These are phyloP conservation scores for Geopyxis carbonaria DNA, from an alignment of 495 filamentous ascomycete species.

Conservation along the genomic window DNA sequence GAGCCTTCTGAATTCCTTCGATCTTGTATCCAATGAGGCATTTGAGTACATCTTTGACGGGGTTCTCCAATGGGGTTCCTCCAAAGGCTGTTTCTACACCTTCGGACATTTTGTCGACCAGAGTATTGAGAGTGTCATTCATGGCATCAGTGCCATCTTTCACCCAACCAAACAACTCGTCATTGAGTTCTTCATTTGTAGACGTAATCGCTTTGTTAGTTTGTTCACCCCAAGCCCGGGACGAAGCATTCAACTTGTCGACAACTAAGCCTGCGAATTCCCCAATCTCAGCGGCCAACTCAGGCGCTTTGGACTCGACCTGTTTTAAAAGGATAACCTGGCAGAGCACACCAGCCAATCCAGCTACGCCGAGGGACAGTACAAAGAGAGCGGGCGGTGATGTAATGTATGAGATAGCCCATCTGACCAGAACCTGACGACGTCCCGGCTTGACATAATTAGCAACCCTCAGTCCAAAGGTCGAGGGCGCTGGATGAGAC, in stretches of 20 bases:
- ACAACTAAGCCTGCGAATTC: constrained; percentile 73
- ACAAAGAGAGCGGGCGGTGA: constrained; percentile 73
- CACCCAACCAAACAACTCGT: constrained; percentile 77
- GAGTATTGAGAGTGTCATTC: constrained; percentile 70
- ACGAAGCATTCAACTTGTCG: constrained; percentile 49
- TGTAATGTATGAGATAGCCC: constrained; percentile 76
- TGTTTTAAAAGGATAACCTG: constrained; percentile 62
- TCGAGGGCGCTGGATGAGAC: constrained; percentile 57
- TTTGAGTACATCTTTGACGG: constrained; percentile 53
- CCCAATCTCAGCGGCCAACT: constrained; percentile 56
- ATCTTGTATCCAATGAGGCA: constrained; percentile 66
- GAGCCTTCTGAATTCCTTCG: constrained; percentile 55
- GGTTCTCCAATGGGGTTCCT: constrained; percentile 34
- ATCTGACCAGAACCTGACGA: constrained; percentile 55
- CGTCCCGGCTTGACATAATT: constrained; percentile 47
- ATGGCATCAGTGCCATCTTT: constrained; percentile 60
- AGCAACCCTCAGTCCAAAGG: constrained; percentile 55
- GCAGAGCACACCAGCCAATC: constrained; percentile 66
- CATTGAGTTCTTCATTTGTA: constrained; percentile 58
- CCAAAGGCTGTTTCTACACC: constrained; percentile 64
- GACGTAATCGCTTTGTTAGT: constrained; percentile 56
- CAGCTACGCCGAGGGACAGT: constrained; percentile 67
- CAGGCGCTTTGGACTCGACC: constrained; percentile 60
- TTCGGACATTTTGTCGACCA: constrained; percentile 54
- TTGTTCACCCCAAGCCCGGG: constrained; percentile 54